Evolutionary conservation across 164 flowering plant species (phyloP).

Genomic region (Berberis vulgaris): DNA sequence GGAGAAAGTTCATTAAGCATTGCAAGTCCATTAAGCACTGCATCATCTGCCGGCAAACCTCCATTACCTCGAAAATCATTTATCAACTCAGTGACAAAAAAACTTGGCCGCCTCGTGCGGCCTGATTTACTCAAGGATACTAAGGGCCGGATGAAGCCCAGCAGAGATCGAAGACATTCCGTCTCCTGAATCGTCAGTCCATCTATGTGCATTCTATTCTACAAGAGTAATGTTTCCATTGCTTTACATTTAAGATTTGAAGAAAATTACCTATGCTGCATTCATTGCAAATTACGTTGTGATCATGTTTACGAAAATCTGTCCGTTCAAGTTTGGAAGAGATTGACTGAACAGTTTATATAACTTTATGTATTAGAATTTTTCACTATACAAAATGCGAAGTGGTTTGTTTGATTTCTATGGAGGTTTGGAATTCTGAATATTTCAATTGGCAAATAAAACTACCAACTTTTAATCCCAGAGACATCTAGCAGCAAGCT

Average conservation of each 20-base stretch:
- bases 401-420: no score
- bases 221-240: conserved; percentile 6
- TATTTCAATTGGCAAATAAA: no score
- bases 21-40: conserved; percentile 13
- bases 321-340: no score
- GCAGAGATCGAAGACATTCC: conserved; percentile 70
- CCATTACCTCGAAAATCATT: conserved; percentile 72
- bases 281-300: no score
- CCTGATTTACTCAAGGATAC: conserved; percentile 28
- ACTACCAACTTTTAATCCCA: no score
- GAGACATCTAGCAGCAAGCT: no score
- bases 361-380: no score
- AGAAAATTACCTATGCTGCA: no score
- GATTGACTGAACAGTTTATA: no score
- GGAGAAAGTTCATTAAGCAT: not conserved
- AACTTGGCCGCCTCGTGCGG: conserved; percentile 46
- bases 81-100: conserved; percentile 63
- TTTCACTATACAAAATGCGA: no score
- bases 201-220: not conserved
- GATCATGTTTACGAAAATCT: no score
- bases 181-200: conserved; percentile 43
- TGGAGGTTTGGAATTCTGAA: no score
- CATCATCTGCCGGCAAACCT: conserved; percentile 43
- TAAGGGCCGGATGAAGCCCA: conserved; percentile 41
- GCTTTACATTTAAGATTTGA: not conserved